Evolutionary conservation across 1,284 basidiomycete species (phyloP).

Genomic region (Gymnopus androsaceus): DNA sequence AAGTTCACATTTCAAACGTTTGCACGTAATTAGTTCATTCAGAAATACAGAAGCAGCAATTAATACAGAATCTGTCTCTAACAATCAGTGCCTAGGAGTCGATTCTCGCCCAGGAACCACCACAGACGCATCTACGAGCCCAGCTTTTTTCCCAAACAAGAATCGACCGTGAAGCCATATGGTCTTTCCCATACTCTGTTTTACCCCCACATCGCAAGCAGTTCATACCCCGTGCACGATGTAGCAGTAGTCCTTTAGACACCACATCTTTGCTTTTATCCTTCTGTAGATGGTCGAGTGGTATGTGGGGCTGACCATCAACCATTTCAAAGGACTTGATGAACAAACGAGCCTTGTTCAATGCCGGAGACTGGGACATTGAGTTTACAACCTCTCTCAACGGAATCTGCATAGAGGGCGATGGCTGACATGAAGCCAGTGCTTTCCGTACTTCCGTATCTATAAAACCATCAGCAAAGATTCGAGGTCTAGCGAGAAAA

Average conservation of each 20-base stretch:
- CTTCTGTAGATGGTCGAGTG: conserved; percentile 37
- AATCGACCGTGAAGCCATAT: conserved; percentile 46
- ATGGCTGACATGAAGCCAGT: conserved; percentile 58
- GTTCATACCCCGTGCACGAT: conserved; percentile 35
- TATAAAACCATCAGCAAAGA: conserved; percentile 25
- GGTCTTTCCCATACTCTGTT: conserved; percentile 44
- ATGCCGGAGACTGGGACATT: conserved; percentile 46
- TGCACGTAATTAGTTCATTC: too few relatives aligned
- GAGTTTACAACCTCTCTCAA: conserved; percentile 47
- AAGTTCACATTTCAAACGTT: too few relatives aligned
- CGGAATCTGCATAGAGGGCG: conserved; percentile 40
- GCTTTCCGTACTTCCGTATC: conserved; percentile 51
- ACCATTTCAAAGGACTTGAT: conserved; percentile 68
- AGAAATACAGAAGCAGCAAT: too few relatives aligned
- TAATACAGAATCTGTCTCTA: too few relatives aligned
- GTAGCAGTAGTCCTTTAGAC: conserved; percentile 53
- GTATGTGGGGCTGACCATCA: conserved; percentile 51
- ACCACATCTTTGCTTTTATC: conserved; percentile 59
- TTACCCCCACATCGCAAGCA: conserved; percentile 67
- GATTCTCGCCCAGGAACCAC: conserved; percentile 55
- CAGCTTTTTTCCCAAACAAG: conserved; percentile 63
- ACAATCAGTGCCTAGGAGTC: too few relatives aligned
- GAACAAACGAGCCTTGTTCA: conserved; percentile 68
- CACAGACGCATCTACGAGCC: conserved; percentile 64
- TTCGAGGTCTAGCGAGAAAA: not conserved